Base-by-base conservation (phyloP, 2,329 filamentous ascomycete genomes). In the Fusarium mundagurra region DNA sequence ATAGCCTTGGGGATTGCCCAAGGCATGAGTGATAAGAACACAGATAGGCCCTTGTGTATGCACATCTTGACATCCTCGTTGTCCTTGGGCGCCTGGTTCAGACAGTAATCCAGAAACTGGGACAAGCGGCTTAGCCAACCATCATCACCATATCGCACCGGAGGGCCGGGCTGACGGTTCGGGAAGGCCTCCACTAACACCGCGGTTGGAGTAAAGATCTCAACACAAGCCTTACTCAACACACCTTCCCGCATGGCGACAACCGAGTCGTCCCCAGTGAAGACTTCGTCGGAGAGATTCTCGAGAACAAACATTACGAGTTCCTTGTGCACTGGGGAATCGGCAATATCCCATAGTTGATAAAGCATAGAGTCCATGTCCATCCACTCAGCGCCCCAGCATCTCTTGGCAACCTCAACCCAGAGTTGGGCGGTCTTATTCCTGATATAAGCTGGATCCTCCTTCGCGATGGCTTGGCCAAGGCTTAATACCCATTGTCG, bases 361-460 rank as follows among this genome's bases (percentile, higher is more conserved):
- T 95, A 90, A 63, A 99, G 88, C 79, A 93, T 88, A 72, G 91
- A 85, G 81, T 99, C 97, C 96, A 99, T 98, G 80, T 97, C 92
- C 86, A 93, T 91, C 96, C 97, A 99, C 71, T 96, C 93, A 38
- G 90, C 88, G n/a, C 89, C 94, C 96, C 96, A 99, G 80, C 91
- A 93, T 78, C 96, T 90, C 85, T 98, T 98, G 45, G 95, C 95
- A 61, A 98, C 88, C 82, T 98, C 96, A 13, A 95, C 94, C 96
- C 96, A 99, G 71, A 99, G 85, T 83, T 97, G 93, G 34, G 94
- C 94, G 39, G 96, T 92, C 85, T 99, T 99, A 87, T 97, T 98
- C 76, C 96, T 90, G 74, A 98, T 86, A 81, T 95, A 99, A 38
- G 89, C 83, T 6, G 94, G 94, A 80, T 98, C 96, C 27, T 91